Conservation (phyloP, 192 early-diverging fungal genomes). For the Gryganskiella cystojenkinii region DNA sequence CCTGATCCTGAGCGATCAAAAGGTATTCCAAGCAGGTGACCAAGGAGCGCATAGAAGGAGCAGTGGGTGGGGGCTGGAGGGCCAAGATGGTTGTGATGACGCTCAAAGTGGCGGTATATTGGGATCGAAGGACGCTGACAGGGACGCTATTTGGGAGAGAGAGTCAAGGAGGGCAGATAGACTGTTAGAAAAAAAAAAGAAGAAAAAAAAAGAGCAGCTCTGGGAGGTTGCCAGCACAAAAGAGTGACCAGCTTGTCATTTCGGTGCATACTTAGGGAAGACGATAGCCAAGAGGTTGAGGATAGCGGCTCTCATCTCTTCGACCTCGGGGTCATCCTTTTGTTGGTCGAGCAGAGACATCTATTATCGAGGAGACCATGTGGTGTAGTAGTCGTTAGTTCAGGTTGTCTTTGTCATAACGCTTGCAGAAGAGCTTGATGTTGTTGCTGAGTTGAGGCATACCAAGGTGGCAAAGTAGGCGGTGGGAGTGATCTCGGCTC, state of each 20-base stretch:
- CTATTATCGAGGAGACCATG: conserved; percentile 28
- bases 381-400: neutral
- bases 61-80: conserved; percentile 71
- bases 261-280: conserved; percentile 70
- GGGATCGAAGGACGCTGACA: conserved; percentile 64
- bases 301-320: conserved; percentile 65
- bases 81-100: conserved; percentile 76
- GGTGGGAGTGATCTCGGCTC: conserved; percentile 71
- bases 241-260: too few relatives aligned
- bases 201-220: neutral
- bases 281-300: conserved; percentile 85
- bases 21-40: conserved; percentile 82
- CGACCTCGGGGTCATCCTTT: conserved; percentile 52
- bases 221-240: too few relatives aligned
- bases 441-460: conserved; percentile 30
- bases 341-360: conserved; percentile 66
- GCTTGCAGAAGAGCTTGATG: too few relatives aligned
- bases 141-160: conserved; percentile 54
- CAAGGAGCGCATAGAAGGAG: conserved; percentile 79
- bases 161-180: neutral
- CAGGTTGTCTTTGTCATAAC: too few relatives aligned
- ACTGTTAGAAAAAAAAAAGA: conserved; percentile 2
- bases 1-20: conserved; percentile 81
- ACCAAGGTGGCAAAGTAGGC: conserved; percentile 93
- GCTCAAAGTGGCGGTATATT: conserved; percentile 71